A percentile compares a stretch with the other conserved stretches of the same genome.
Evolutionary conservation across 2,329 filamentous ascomycete species (phyloP).

Genomic region (Lachnellula arida): DNA sequence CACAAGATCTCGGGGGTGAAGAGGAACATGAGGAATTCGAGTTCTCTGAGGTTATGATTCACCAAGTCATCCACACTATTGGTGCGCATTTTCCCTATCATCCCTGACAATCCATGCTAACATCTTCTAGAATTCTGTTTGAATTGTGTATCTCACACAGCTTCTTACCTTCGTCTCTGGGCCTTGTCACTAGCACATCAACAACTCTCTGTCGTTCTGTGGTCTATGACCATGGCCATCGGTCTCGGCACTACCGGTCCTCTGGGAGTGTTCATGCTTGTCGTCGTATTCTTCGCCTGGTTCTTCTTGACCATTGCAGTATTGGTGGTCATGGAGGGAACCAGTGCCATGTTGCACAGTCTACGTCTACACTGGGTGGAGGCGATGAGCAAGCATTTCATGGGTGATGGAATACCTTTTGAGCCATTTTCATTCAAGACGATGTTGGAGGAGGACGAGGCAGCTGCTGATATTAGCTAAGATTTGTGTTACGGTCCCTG

Average conservation of each 20-base stretch:
- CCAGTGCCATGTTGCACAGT: slow-evolving; percentile 90
- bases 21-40: slow-evolving; percentile 96
- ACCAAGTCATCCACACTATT: slow-evolving; percentile 98
- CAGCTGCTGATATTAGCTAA: slow-evolving; percentile 47
- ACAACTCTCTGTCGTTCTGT: slow-evolving; percentile 92
- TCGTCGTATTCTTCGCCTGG: slow-evolving; percentile 82
- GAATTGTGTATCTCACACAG: slow-evolving; percentile 98
- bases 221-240: slow-evolving; percentile 87
- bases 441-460: slow-evolving; percentile 76
- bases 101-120: slow-evolving; percentile 28
- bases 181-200: slow-evolving; percentile 95
- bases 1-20: slow-evolving; percentile 69
- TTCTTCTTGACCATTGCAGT: slow-evolving; percentile 78
- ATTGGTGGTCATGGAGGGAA: slow-evolving; percentile 92
- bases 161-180: slow-evolving; percentile 98
- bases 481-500: not conserved
- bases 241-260: slow-evolving; percentile 65
- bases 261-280: slow-evolving; percentile 72
- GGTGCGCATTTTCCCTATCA: slow-evolving; percentile 54
- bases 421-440: slow-evolving; percentile 83
- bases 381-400: slow-evolving; percentile 95
- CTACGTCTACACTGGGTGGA: slow-evolving; percentile 94
- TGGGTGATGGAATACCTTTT: slow-evolving; percentile 84
- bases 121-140: slow-evolving; percentile 78
- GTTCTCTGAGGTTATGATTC: slow-evolving; percentile 96